A percentile compares a stretch with the other conserved stretches of the same genome.
These are phyloP conservation scores for Penicillium digitatum DNA, from an alignment of 2,329 filamentous ascomycete genomes.

Conservation along the genomic window DNA sequence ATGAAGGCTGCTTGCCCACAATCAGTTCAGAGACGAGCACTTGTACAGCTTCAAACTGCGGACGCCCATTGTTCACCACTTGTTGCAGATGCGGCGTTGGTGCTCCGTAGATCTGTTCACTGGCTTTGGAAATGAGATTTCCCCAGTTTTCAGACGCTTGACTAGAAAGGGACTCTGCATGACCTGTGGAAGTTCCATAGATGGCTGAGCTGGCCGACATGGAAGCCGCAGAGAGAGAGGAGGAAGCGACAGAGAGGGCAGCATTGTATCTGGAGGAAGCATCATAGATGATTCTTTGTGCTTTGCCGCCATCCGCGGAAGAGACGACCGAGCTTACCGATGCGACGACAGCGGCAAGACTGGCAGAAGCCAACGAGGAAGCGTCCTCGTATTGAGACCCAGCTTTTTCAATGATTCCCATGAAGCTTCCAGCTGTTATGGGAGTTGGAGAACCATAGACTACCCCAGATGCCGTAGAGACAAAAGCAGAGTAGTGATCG, in stretches of 20 bases:
- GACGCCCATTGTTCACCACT: slow-evolving; percentile 57
- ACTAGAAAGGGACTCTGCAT: slow-evolving; percentile 48
- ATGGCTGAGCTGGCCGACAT: slow-evolving; percentile 43
- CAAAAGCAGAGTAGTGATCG: slow-evolving; percentile 71
- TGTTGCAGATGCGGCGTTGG: slow-evolving; percentile 61
- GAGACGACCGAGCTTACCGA: slow-evolving; percentile 41
- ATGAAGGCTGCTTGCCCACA: slow-evolving; percentile 71
- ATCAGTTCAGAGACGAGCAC: slow-evolving; percentile 73
- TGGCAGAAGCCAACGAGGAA: slow-evolving; percentile 39
- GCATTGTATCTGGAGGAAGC: slow-evolving; percentile 46
- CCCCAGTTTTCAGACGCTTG: slow-evolving; percentile 63
- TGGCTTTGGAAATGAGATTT: slow-evolving; percentile 59
- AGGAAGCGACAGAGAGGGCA: slow-evolving; percentile 45
- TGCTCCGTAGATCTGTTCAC: slow-evolving; percentile 65
- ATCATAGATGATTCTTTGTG: slow-evolving; percentile 40
- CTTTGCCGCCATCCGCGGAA: slow-evolving; percentile 33
- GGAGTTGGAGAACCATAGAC: slow-evolving; percentile 60
- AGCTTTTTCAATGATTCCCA: slow-evolving; percentile 35
- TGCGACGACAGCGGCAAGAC: slow-evolving; percentile 38
- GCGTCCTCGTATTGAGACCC: slow-evolving; percentile 36
- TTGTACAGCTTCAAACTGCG: slow-evolving; percentile 67
- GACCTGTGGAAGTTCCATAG: slow-evolving; percentile 45
- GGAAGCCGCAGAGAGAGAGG: slow-evolving; percentile 39
- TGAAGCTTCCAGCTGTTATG: slow-evolving; percentile 29
- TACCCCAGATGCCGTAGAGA: slow-evolving; percentile 67